phyloP scores from a whole-genome alignment of 164 flowering plant genomes.

The Magnolia changhungtana region DNA sequence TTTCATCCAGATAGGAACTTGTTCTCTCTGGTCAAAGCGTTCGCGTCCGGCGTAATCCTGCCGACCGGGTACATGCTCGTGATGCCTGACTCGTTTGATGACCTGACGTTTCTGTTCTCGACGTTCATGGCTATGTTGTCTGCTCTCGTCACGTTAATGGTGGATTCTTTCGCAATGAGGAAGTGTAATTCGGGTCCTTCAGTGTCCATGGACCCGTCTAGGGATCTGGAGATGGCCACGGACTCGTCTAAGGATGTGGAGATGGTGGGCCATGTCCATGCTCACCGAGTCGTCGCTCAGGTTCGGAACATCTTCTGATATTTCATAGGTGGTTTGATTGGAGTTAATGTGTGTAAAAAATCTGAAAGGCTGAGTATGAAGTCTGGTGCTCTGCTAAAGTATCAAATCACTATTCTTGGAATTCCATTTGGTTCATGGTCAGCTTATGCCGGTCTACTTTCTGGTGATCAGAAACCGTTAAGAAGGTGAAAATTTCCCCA shows the following conservation, averaged over 20 bases:
- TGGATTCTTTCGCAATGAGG: constrained; percentile 17
- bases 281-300: constrained; percentile 15
- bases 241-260: too few relatives aligned
- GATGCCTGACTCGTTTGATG: constrained; percentile 18
- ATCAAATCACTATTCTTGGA: too few relatives aligned
- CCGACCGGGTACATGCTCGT: constrained; percentile 28
- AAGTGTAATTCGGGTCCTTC: neutral
- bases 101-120: constrained; percentile 17
- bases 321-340: too few relatives aligned
- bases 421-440: too few relatives aligned
- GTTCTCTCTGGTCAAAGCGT: constrained; percentile 17
- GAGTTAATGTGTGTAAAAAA: too few relatives aligned
- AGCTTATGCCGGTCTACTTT: too few relatives aligned
- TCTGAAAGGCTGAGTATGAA: too few relatives aligned
- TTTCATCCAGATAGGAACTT: constrained; percentile 9
- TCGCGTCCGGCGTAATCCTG: constrained; percentile 21
- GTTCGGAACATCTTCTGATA: neutral
- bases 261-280: neutral
- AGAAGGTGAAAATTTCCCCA: too few relatives aligned
- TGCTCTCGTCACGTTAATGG: constrained; percentile 15
- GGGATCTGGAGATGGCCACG: too few relatives aligned
- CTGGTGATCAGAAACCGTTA: too few relatives aligned
- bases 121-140: constrained; percentile 23
- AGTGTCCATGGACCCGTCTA: neutral
- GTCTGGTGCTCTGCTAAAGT: too few relatives aligned